These are phyloP conservation scores for Mycena rosella DNA, from an alignment of 768 basidiomycete species.

Conservation along the genomic window DNA sequence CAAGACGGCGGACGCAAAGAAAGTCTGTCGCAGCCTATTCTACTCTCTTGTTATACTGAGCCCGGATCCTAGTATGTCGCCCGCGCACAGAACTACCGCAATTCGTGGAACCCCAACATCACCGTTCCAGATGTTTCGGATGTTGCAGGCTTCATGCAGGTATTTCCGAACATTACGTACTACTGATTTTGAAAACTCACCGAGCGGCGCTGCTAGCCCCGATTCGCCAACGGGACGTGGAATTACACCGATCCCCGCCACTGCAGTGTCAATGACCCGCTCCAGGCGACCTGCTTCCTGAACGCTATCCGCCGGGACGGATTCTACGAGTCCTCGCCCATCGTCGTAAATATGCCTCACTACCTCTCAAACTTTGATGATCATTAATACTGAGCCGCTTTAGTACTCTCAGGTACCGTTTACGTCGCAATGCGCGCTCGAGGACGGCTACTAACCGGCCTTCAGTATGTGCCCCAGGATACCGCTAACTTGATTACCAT, in stretches of 20 bases:
- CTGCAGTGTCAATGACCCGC: constrained; percentile 74
- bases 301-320: constrained; percentile 68
- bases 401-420: constrained; percentile 69
- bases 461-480: constrained; percentile 74
- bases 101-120: constrained; percentile 71
- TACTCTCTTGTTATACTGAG: background rate
- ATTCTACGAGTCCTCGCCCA: constrained; percentile 75
- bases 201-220: constrained; percentile 53
- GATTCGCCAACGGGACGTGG: constrained; percentile 68
- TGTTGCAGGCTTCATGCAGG: constrained; percentile 74
- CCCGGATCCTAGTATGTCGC: constrained; percentile 56
- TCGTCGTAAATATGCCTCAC: constrained; percentile 59
- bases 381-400: background rate
- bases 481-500: constrained; percentile 71
- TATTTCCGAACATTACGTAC: constrained; percentile 33
- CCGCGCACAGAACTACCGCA: constrained; percentile 68
- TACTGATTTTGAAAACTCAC: constrained; percentile 6
- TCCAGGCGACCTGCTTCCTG: constrained; percentile 69
- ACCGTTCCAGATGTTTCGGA: constrained; percentile 62
- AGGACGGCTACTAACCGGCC: constrained; percentile 3
- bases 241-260: constrained; percentile 76
- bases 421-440: background rate
- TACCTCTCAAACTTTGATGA: constrained; percentile 1
- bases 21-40: constrained; percentile 50
- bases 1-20: constrained; percentile 60